A percentile compares a stretch with the other conserved stretches of the same genome.
These are phyloP conservation scores for Pythium sukuiense DNA, from an alignment of 352 stramenopile genomes.

Conservation along the genomic window DNA sequence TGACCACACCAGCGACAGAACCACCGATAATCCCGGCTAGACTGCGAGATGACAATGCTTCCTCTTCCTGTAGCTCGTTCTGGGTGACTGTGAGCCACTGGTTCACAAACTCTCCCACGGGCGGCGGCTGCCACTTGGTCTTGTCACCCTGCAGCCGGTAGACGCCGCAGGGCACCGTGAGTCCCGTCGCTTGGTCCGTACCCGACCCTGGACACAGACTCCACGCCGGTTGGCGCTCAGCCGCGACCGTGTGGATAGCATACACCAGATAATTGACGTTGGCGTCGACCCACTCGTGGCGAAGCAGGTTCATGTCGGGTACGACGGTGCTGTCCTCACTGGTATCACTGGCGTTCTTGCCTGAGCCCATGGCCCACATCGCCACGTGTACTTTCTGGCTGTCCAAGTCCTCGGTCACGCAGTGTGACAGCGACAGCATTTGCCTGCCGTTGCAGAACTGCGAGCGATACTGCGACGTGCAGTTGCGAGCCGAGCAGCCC, in stretches of 20 bases:
- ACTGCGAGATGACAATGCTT: too few relatives aligned
- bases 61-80: too few relatives aligned
- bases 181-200: background rate
- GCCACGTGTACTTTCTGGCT: constrained; percentile 5
- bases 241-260: constrained; percentile 30
- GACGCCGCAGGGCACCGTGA: constrained; percentile 30
- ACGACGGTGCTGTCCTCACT: constrained; percentile 15
- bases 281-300: constrained; percentile 26
- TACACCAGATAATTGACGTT: constrained; percentile 22
- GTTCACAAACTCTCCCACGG: constrained; percentile 12
- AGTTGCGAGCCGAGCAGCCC: constrained; percentile 27
- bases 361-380: constrained; percentile 34
- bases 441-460: constrained; percentile 29
- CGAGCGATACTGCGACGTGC: constrained; percentile 23
- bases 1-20: background rate
- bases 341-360: background rate
- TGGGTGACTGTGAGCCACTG: constrained; percentile 23
- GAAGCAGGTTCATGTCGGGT: constrained; percentile 21
- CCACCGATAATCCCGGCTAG: background rate
- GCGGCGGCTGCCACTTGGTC: constrained; percentile 18
- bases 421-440: constrained; percentile 24
- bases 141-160: constrained; percentile 11
- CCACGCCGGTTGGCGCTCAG: constrained; percentile 17
- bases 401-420: constrained; percentile 21
- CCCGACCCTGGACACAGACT: constrained; percentile 2